Evolutionary conservation across 371 early-diverging fungal genomes (phyloP).

Genomic region (Choanephora cucurbitarum): DNA sequence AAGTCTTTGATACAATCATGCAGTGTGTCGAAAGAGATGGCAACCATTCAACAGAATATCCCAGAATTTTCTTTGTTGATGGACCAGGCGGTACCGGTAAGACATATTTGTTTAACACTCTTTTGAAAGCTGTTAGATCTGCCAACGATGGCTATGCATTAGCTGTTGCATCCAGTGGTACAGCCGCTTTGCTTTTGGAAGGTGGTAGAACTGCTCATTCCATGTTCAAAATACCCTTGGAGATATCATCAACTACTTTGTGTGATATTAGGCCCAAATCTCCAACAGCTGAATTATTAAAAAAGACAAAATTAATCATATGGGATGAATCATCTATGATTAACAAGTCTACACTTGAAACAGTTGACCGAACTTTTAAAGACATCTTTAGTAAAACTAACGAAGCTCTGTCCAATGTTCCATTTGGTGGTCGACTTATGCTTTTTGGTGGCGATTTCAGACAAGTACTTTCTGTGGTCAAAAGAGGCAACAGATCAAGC

Average conservation of each 20-base stretch:
- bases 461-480: constrained; percentile 20
- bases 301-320: constrained; percentile 15
- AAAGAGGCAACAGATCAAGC: constrained; percentile 8
- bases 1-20: too few species aligned
- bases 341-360: constrained; percentile 19
- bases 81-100: too few species aligned
- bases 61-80: too few species aligned
- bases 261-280: constrained; percentile 6
- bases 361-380: constrained; percentile 23
- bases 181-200: constrained; percentile 26
- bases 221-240: constrained; percentile 17
- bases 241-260: constrained; percentile 2
- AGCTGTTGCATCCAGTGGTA: too few species aligned
- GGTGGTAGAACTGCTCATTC: constrained; percentile 28
- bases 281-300: constrained; percentile 8
- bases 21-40: too few species aligned
- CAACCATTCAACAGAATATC: too few species aligned
- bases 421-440: constrained; percentile 40
- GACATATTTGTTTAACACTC: too few species aligned
- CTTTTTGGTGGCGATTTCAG: too few species aligned
- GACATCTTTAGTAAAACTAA: constrained; percentile 20
- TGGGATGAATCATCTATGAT: too few species aligned
- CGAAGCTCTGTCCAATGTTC: constrained; percentile 10
- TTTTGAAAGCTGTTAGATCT: too few species aligned
- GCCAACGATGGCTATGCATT: too few species aligned